Evolutionary conservation across 192 early-diverging fungal species (phyloP), one percentile per base, ranked within the genome.

Genomic region (Umbelopsis sp.): DNA sequence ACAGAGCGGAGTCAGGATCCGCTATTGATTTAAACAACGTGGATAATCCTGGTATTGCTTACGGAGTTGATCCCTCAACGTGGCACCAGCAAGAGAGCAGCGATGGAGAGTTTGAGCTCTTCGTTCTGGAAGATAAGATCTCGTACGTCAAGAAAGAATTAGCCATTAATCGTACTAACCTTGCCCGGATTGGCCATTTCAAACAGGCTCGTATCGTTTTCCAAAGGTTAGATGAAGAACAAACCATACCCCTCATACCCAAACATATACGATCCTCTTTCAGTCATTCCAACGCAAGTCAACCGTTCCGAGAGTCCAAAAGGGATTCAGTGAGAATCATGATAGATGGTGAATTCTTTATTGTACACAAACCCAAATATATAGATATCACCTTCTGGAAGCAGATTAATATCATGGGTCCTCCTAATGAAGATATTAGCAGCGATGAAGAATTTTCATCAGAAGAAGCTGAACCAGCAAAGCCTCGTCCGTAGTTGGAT

Each of bases 161-260:
- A 11, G 70, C 70, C 54, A 32, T 71, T 22, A n/a, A 71, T 25
- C 70, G 70, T 11, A 71, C 47, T 20, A n/a, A 71, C 21, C 54
- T 71, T 32, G 70, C 70, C 4, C 51, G 70, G 32, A 56, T 71
- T 20, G 70, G 70, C 2, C 70, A 71, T 25, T 71, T 71, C 53
- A 36, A 45, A 11, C 56, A 62, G 34, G 56, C 56, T n/a, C 29
- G 29, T n/a, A 62, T 62, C 11, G 56, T 62, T 29, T 62, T 62
- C 17, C 56, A 31, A 62, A 32, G 34, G 32, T 34, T 32, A 29
- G 21, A 22, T 7, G 53, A 54, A 25, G 32, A 24, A 10, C 47
- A 54, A 4, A 8, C n/a, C n/a, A 22, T 24, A 2, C 36, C 10
- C 50, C 50, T 24, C n/a, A 34, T 54, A 34, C 38, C 50, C 16